A percentile compares a stretch with the other conserved stretches of the same genome.
Conservation (phyloP, 2,329 filamentous ascomycete species). For the Stylonectria norvegica region DNA sequence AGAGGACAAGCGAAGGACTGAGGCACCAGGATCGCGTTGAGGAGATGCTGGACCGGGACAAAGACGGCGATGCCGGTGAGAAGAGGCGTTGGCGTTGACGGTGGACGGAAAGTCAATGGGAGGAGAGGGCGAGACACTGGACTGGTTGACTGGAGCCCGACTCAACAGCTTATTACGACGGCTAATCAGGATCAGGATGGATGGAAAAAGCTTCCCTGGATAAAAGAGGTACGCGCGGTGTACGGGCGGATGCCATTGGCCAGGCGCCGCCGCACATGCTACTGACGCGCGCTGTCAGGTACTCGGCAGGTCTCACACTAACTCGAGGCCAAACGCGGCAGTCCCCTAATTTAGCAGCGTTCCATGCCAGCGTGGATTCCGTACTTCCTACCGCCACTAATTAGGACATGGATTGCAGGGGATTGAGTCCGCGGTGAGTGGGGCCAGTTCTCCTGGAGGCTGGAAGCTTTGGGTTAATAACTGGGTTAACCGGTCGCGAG, state of each 20-base stretch:
- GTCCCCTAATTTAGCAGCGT: constrained; percentile 1
- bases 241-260: not conserved
- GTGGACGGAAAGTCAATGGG: not conserved
- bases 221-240: no score
- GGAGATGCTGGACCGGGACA: not conserved
- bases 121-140: not conserved
- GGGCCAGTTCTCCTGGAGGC: no score
- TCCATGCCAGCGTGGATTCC: not conserved
- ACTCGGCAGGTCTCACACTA: not conserved
- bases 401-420: no score
- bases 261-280: not conserved
- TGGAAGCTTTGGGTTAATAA: no score
- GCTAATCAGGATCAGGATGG: not conserved
- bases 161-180: constrained; percentile 1
- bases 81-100: not conserved
- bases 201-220: constrained; percentile 1
- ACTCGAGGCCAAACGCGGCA: not conserved
- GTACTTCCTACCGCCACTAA: no score
- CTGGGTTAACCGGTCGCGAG: no score
- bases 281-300: not conserved
- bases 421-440: no score
- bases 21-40: not conserved
- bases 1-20: not conserved
- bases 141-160: not conserved
- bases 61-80: not conserved